Base-by-base conservation (phyloP, 345 rosid species). In the Gossypium australe region DNA sequence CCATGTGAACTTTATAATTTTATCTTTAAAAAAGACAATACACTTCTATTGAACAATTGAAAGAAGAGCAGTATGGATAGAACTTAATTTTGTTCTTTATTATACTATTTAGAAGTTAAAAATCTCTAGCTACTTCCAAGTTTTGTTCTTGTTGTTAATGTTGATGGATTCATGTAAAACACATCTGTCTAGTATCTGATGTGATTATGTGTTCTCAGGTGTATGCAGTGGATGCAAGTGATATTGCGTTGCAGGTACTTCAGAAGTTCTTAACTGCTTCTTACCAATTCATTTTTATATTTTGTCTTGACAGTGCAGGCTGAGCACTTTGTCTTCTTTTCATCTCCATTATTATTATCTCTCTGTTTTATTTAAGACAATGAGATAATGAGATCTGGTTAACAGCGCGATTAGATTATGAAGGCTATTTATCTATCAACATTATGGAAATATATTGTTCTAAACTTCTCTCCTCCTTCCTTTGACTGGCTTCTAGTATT, bases 161-260 rank as follows among this genome's bases (percentile, higher is more conserved):
- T 45, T 13, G 68, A 48, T 60, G 20, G 57, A 9, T 60, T 59
- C 55, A 22, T 57, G 22, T 45, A n/a, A 41, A 44, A 24, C 60
- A 47, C 48, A 59, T 7, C 25, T 47, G 17, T 27, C 44, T 60
- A 45, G 11, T 58, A 43, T 57, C 55, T 77, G 49, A 68, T 55
- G 59, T 67, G 56, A 62, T 69, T 68, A 52, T 80, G 43, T 65
- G 57, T 75, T 75, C 20, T 59, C 91, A 95, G 99, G 99, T 95
- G 45, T 95, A 95, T 78, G 99, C 98, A 56, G 94, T 95, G 79
- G 98, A 95, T 84, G 99, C 99, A 44, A 95, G 99, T 85, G 96
- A 88, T 76, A 95, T 95, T 78, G 98, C 99, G 48, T 86, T 90
- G 75, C 99, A 93, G 98, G 99, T 95, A 85, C 58, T 76, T 22